Conservation (phyloP, 2,329 filamentous ascomycete species). For the Exophiala sideris region DNA sequence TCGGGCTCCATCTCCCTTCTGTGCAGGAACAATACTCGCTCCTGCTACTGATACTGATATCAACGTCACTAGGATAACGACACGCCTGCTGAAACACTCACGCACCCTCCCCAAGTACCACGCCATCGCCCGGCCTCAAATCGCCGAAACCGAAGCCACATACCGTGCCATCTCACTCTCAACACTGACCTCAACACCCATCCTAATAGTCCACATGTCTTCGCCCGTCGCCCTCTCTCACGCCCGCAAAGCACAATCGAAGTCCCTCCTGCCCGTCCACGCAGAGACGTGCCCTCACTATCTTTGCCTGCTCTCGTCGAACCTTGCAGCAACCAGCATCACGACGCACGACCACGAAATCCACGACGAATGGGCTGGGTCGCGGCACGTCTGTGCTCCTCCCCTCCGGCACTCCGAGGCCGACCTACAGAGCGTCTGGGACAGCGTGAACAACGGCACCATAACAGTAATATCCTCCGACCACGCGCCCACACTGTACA, state of each 20-base stretch:
- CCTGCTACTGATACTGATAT: background rate
- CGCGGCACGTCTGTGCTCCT: slow-evolving; percentile 55
- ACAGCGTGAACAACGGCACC: slow-evolving; percentile 51
- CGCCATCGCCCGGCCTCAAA: slow-evolving; percentile 39
- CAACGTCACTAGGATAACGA: slow-evolving; percentile 18
- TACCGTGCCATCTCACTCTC: slow-evolving; percentile 52
- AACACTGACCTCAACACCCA: slow-evolving; percentile 49
- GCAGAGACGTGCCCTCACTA: slow-evolving; percentile 61
- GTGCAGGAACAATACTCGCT: background rate
- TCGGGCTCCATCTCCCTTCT: background rate
- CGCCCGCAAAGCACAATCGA: slow-evolving; percentile 50
- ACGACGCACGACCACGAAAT: slow-evolving; percentile 36
- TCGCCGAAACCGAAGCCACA: slow-evolving; percentile 45
- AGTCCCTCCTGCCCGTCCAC: slow-evolving; percentile 49
- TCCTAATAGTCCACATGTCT: slow-evolving; percentile 54
- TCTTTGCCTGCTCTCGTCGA: slow-evolving; percentile 49
- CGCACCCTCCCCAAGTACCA: slow-evolving; percentile 38
- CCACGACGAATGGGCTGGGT: slow-evolving; percentile 43
- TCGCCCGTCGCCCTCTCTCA: slow-evolving; percentile 47
- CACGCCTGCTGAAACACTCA: slow-evolving; percentile 16
- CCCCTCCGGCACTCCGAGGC: slow-evolving; percentile 46
- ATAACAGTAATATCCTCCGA: slow-evolving; percentile 55
- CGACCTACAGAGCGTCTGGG: slow-evolving; percentile 53
- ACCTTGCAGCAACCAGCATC: slow-evolving; percentile 35
- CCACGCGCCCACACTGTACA: slow-evolving; percentile 42